Evolutionary conservation across 352 stramenopile genomes (phyloP), one percentile per base, ranked within the genome.

Genomic region (Pythium inflatum): DNA sequence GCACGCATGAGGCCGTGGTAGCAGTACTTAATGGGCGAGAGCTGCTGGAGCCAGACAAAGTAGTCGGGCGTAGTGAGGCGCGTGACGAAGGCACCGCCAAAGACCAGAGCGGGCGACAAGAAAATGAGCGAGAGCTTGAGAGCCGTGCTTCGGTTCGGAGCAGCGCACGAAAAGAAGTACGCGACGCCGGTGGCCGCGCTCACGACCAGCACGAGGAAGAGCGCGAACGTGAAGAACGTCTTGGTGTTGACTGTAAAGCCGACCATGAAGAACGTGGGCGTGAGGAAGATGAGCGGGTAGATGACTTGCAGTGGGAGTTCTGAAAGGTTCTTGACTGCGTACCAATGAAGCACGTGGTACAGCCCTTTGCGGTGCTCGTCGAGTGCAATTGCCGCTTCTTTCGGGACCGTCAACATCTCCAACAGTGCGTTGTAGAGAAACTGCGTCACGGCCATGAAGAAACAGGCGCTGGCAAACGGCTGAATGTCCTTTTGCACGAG

Each of bases 11-110:
- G 62, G 0, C 27, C 77, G 27, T 83, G 77, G 49, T 74, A 87
- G 43, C 75, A 73, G 56, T 81, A 88, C 62, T 85, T 85, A 62
- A 90, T 78, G 0, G 78, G 80, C 31, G 78, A 88, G 51, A 87
- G 75, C 61, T 87, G 85, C 61, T 88, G 72, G 40, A 88, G 68
- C 82, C 82, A 90, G 20, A 80, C 30, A 50, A 88, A 87, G 71
- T 85, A 90, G 1, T 60, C 53, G 0, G 78, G 73, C 0, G 72
- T 77, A 13, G 70, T 70, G 28, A 74, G 59, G 0, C 66, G 33
- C 38, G 89, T 89, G 20, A 90, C 12, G 51, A 89, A 78, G 22
- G 85, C 62, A 0, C 79, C 80, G 2, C 80, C 77, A 40, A 87
- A 85, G 8, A 90, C 54, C 58, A 87, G 48, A 55, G 84, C 83